Conservation (phyloP, 2,329 filamentous ascomycete genomes). For the Fusarium verticillioides region DNA sequence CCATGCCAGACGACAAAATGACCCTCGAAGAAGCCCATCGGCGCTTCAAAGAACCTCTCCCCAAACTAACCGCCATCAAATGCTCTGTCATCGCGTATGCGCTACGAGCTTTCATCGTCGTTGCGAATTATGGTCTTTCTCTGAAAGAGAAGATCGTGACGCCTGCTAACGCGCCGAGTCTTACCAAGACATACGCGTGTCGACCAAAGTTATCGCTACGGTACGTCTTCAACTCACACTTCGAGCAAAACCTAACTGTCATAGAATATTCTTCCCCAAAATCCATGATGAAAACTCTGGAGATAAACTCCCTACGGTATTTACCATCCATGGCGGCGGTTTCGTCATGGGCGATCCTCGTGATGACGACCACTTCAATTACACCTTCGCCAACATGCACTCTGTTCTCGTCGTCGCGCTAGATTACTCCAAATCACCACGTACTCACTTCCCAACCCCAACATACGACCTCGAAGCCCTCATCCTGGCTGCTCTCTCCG, state of each 20-base stretch:
- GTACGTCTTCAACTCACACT: background rate
- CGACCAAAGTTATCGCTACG: slow-evolving; percentile 10
- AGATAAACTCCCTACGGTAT: background rate
- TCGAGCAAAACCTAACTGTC: background rate
- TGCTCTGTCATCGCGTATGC: background rate
- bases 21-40: background rate
- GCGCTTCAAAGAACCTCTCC: background rate
- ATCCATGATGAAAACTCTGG: background rate
- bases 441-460: background rate
- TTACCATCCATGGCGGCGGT: slow-evolving; percentile 22
- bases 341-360: slow-evolving; percentile 17
- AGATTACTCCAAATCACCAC: slow-evolving; percentile 21
- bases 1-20: background rate
- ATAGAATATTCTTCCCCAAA: slow-evolving; percentile 17
- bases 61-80: background rate
- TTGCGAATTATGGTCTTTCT: background rate
- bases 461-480: slow-evolving; percentile 26
- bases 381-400: slow-evolving; percentile 17
- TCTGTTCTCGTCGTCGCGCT: slow-evolving; percentile 16
- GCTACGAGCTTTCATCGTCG: background rate
- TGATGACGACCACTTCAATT: slow-evolving; percentile 21
- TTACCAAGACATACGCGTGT: slow-evolving; percentile 10
- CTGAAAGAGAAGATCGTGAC: background rate
- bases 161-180: background rate
- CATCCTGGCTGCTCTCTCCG: slow-evolving; percentile 1